Base-by-base conservation (phyloP, 2,329 filamentous ascomycete genomes). In the Hymenoscyphus repandus region DNA sequence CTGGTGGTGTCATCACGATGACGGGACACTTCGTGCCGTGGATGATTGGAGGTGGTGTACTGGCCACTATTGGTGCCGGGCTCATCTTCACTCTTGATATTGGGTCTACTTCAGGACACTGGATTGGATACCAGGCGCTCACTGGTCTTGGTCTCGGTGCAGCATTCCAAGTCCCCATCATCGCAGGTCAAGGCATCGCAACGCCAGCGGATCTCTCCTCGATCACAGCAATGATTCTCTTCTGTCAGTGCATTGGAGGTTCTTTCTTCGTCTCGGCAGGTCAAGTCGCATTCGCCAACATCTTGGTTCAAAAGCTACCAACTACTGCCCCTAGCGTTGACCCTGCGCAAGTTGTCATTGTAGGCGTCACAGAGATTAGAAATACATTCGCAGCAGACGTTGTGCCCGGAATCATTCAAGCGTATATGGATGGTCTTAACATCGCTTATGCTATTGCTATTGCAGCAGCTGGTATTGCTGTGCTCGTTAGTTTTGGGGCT, bases 381-480 rank as follows among this genome's bases (percentile, higher is more conserved):
- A 52, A 62, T 5, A 68, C 67, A 1, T 79, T 87, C 55, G 62
- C 72, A 0, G 50, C 61, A 0, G 63, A 76, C n/a, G 73, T 72
- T 51, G 69, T 85, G 2, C 61, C 68, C 0, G 69, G 72, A 0
- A 80, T 88, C 37, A 71, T 86, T 22, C 56, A 66, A 0, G 81
- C 79, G 0, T 88, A 88, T 68, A 86, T 78, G 58, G 68, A 78
- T 47, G 79, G 79, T 0, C 78, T 85, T 58, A 82, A 84, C 62
- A 81, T 85, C 6, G 73, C 75, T 4, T 78, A 83, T 36, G 84
- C 80, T 9, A 71, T 84, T 56, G 74, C 74, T 12, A 71, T 75
- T 17, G 63, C 83, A 4, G 75, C 73, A 30, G 72, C 68, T 1
- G 72, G 72, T 2, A 47, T 74, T 22, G 66, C 72, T 0, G 64